Evolutionary conservation across 345 rosid genomes (phyloP).

Genomic region (Laguncularia racemosa): DNA sequence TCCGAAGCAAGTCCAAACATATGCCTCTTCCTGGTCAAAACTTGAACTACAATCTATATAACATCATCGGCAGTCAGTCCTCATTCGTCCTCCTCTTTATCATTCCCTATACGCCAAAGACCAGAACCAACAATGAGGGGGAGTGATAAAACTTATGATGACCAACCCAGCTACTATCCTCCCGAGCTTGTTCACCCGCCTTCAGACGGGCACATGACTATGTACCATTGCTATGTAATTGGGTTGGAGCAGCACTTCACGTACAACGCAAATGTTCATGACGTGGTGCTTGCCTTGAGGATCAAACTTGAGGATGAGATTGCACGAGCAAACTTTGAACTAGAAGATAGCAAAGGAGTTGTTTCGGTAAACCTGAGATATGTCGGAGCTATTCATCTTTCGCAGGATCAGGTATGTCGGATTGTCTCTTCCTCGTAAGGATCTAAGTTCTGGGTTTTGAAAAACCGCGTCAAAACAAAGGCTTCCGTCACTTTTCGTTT

Average conservation of each 20-base stretch:
- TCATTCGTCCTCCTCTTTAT: too few species aligned
- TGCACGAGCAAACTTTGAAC: conserved; percentile 16
- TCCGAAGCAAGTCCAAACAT: too few species aligned
- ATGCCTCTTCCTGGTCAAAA: too few species aligned
- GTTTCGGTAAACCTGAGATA: conserved; percentile 42
- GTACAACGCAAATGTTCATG: conserved; percentile 28
- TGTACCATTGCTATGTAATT: conserved; percentile 51
- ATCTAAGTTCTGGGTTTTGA: too few species aligned
- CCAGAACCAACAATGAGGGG: too few species aligned
- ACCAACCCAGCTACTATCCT: conserved; percentile 67
- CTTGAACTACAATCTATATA: too few species aligned
- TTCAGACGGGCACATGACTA: conserved; percentile 9
- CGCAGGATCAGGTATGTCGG: conserved; percentile 29
- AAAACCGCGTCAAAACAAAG: too few species aligned
- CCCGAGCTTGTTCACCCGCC: conserved; percentile 46
- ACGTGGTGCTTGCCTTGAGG: conserved; percentile 53
- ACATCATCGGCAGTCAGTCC: too few species aligned
- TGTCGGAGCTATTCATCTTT: conserved; percentile 35
- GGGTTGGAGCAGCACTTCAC: conserved; percentile 36
- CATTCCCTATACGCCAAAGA: too few species aligned
- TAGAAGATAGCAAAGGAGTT: conserved; percentile 53
- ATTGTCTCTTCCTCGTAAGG: neutral
- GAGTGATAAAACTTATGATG: conserved; percentile 18
- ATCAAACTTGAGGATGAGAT: conserved; percentile 44
- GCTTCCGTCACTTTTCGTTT: too few species aligned